Evolutionary conservation across 495 filamentous ascomycete genomes (phyloP), one percentile per base, ranked within the genome.

Genomic region (Hypomontagnella monticulosa): DNA sequence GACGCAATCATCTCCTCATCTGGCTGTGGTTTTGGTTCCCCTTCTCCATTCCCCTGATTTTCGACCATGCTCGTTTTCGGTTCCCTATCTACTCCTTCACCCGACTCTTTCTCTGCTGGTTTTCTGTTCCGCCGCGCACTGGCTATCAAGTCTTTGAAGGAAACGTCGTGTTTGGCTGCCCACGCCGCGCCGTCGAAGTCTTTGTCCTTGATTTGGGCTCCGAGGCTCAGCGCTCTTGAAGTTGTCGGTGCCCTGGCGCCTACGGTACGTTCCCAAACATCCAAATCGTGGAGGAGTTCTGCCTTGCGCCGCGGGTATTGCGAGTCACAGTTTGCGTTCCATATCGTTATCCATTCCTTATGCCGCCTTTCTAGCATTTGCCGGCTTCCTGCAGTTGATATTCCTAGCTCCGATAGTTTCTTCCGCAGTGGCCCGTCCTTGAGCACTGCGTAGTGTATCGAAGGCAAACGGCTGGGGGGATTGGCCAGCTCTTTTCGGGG

Each of bases 291-390:
- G 27, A 95, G 71, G 5, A 99, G 70, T 46, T 94, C 88, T 3
- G 78, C 73, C 65, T 91, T 92, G 4, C 81, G 76, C 69, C 89
- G 89, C 1, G 91, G 92, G 3, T 75, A 78, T 53, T 82, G 84
- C 2, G 92, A 89, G 73, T 99, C 95, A 75, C 92, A 94, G 66
- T 98, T 98, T 11, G 96, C 92, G 73, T 99, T 99, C 89, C 92
- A 97, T 20, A 98, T 72, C 41, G 93, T 97, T 66, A 94, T 81
- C 93, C 93, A 99, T 77, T 99, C 95, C 0, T 84, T 91, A 66
- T 98, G 93, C 57, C 95, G 84, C 66, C 83, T 84, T 70, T 95
- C 88, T 20, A 98, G 75, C 6, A 91, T 78, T 38, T 81, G 79
- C 38, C 85, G 84, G 0, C 85, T 70, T 2, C 95, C 95, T 64